phyloP scores from a whole-genome alignment of 257 asterid genomes.

The Apocynum venetum region DNA sequence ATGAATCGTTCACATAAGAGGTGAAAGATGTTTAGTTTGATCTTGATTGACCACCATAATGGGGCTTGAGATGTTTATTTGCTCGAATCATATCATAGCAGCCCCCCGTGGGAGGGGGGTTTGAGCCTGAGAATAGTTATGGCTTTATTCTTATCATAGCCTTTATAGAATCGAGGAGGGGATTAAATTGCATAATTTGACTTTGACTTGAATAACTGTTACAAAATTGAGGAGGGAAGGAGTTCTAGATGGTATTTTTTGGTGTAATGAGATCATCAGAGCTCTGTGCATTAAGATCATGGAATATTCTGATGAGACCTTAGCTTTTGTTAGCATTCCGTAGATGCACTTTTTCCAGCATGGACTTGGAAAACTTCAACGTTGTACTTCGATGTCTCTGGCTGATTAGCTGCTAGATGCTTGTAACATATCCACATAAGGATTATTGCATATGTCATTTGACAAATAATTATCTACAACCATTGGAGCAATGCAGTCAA shows the following conservation, averaged over 20 bases:
- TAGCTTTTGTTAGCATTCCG: background rate
- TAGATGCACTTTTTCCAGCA: background rate
- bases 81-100: background rate
- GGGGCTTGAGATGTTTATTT: background rate
- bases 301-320: background rate
- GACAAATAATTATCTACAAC: background rate
- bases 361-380: background rate
- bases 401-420: background rate
- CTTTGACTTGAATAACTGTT: background rate
- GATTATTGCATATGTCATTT: background rate
- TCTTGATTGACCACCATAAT: background rate
- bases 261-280: background rate
- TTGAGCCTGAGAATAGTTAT: background rate
- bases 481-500: background rate
- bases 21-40: background rate
- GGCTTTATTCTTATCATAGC: background rate
- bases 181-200: background rate
- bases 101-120: too few relatives aligned
- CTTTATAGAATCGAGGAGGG: background rate
- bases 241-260: background rate
- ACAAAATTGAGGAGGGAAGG: constrained; percentile 1
- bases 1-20: background rate
- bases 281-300: background rate
- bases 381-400: background rate
- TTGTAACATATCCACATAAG: background rate